These are phyloP conservation scores for Neurospora tetraspora DNA, from an alignment of 495 filamentous ascomycete species.

Conservation along the genomic window DNA sequence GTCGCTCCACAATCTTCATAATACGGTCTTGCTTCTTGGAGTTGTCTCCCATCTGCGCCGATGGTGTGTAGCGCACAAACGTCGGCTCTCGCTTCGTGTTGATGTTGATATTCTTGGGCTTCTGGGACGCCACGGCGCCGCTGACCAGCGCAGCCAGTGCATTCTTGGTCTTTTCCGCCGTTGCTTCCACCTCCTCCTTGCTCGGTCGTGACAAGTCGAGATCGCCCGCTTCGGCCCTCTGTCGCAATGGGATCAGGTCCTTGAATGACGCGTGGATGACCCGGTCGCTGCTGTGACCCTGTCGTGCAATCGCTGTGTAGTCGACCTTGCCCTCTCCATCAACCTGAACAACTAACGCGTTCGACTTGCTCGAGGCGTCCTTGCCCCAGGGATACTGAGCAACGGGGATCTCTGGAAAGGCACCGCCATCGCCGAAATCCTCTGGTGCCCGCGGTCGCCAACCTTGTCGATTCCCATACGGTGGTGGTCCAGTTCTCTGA, in stretches of 20 bases:
- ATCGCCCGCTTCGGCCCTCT: slow-evolving; percentile 89
- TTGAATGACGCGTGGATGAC: slow-evolving; percentile 94
- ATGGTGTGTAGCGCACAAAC: slow-evolving; percentile 90
- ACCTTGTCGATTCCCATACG: slow-evolving; percentile 73
- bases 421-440: slow-evolving; percentile 93
- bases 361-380: slow-evolving; percentile 54
- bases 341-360: slow-evolving; percentile 85
- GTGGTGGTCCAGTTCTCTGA: slow-evolving; percentile 73
- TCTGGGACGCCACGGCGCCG: slow-evolving; percentile 82
- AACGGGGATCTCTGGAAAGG: slow-evolving; percentile 88
- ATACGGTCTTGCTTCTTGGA: slow-evolving; percentile 85
- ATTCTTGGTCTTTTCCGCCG: slow-evolving; percentile 78
- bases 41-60: slow-evolving; percentile 93
- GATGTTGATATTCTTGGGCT: slow-evolving; percentile 86
- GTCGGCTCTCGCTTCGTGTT: slow-evolving; percentile 72
- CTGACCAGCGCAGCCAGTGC: slow-evolving; percentile 74
- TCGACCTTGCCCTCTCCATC: slow-evolving; percentile 88
- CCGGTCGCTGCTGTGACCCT: slow-evolving; percentile 72
- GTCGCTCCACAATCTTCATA: slow-evolving; percentile 94
- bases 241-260: slow-evolving; percentile 88
- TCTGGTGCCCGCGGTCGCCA: slow-evolving; percentile 80
- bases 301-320: slow-evolving; percentile 89
- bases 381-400: slow-evolving; percentile 95
- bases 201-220: slow-evolving; percentile 81
- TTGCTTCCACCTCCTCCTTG: slow-evolving; percentile 69